Conservation (phyloP, 2,329 filamentous ascomycete genomes). For the Onygena corvina region DNA sequence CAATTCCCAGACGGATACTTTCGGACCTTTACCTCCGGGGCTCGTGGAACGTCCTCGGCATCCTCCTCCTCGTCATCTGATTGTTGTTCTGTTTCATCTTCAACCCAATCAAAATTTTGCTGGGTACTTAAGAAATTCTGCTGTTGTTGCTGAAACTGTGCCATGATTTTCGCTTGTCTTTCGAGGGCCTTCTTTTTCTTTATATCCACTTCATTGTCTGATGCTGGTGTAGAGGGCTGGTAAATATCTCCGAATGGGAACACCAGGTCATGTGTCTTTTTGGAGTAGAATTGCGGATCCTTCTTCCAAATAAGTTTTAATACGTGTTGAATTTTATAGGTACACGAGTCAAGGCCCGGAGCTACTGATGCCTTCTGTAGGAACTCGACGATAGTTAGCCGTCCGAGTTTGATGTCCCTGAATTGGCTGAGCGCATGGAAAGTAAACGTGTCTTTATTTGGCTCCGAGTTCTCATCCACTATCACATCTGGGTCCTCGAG, state of each 20-base stretch:
- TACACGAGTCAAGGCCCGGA: slow-evolving; percentile 67
- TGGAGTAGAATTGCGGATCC: slow-evolving; percentile 59
- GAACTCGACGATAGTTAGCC: slow-evolving; percentile 41
- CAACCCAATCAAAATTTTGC: slow-evolving; percentile 76
- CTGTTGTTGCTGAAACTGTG: slow-evolving; percentile 94
- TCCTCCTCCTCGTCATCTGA: slow-evolving; percentile 51
- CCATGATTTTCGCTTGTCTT: slow-evolving; percentile 88
- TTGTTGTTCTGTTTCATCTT: slow-evolving; percentile 55
- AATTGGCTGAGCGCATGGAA: slow-evolving; percentile 54
- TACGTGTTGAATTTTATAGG: slow-evolving; percentile 72
- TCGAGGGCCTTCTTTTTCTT: slow-evolving; percentile 87
- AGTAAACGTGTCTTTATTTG: slow-evolving; percentile 52
- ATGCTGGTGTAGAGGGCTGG: slow-evolving; percentile 59
- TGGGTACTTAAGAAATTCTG: slow-evolving; percentile 88
- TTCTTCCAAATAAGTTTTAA: slow-evolving; percentile 76
- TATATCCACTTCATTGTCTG: slow-evolving; percentile 50
- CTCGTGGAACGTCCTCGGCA: slow-evolving; percentile 29
- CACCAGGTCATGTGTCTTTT: slow-evolving; percentile 47
- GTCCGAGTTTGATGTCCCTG: slow-evolving; percentile 36
- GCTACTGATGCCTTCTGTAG: slow-evolving; percentile 46
- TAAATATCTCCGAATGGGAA: slow-evolving; percentile 67
- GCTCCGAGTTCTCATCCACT: slow-evolving; percentile 37
- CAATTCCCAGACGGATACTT: slow-evolving; percentile 89
- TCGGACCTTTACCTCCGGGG: slow-evolving; percentile 61
- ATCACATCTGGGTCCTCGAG: slow-evolving; percentile 62